Base-by-base conservation (phyloP, 768 basidiomycete genomes). In the Leucocoprinus birnbaumii region DNA sequence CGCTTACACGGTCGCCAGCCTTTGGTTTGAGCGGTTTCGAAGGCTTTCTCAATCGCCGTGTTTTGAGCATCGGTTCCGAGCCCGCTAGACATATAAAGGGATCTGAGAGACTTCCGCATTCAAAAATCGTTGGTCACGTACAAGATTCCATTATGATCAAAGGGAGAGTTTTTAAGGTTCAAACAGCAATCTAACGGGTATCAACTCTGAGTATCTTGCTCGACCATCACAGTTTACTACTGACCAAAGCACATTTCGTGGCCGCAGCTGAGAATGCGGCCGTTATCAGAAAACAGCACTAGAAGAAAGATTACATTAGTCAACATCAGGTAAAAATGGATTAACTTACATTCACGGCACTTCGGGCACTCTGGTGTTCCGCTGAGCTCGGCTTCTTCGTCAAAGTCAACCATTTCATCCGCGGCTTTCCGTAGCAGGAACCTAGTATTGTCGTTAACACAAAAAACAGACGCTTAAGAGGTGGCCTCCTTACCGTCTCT, bases 181-280 rank as follows among this genome's bases (percentile, higher is more conserved):
- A 79, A 67, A n/a, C 80, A 63, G 59, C 85, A 87, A 46, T 86
- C 85, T 82, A 50, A 25, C 13, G 27, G 58, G 13, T 8, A 22
- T 46, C 31, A 44, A 18, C 5, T 27, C n/a, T 22, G 13, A 11
- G 31, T 31, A 6, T 47, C 53, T 25, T 54, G 21, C 44, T 37
- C 14, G 21, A 11, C 13, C 22, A n/a, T 5, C 24, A 49, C 10
- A 11, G 19, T 2, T 47, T n/a, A 10, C 40, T 34, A 61, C 74
- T 34, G 25, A 83, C 83, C 79, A 25, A 72, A 74, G 61, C 89
- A 91, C 35, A 87, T 76, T 53, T 84, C 80, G 60, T 91, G 88
- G 0, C 80, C 75, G 61, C 91, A 91, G 0, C 69, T 64, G 9
- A 90, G 74, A n/a, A 91, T 67, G 6, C 81, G 74, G 1, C 85